A percentile compares a stretch with the other conserved stretches of the same genome.
Evolutionary conservation across 2,329 filamentous ascomycete genomes (phyloP).

Genomic region (Trichoderma cornu-damae): DNA sequence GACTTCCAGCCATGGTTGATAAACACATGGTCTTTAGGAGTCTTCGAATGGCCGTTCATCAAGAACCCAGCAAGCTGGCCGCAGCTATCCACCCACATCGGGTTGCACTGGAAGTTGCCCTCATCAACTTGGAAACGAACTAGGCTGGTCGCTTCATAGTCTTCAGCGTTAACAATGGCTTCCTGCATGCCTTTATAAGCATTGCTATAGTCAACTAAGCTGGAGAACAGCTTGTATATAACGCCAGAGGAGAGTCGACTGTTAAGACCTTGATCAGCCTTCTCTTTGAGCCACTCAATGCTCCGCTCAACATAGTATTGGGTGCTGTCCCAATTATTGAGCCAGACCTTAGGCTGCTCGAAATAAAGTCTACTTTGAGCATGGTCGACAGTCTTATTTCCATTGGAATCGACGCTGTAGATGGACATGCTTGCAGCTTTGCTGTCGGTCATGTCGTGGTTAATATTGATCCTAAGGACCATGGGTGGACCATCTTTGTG

Average conservation of each 20-base stretch:
- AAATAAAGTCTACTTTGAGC: slow-evolving; percentile 16
- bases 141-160: slow-evolving; percentile 10
- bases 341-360: slow-evolving; percentile 14
- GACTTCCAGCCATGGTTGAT: slow-evolving; percentile 51
- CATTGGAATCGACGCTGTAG: slow-evolving; percentile 27
- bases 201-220: slow-evolving; percentile 16
- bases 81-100: slow-evolving; percentile 18
- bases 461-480: background rate
- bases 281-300: slow-evolving; percentile 12
- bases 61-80: slow-evolving; percentile 43
- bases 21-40: slow-evolving; percentile 46
- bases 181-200: slow-evolving; percentile 19
- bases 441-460: background rate
- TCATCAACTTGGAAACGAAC: slow-evolving; percentile 17
- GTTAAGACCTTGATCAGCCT: slow-evolving; percentile 8
- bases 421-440: slow-evolving; percentile 1
- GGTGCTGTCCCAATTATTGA: slow-evolving; percentile 1
- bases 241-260: slow-evolving; percentile 14
- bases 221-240: slow-evolving; percentile 19
- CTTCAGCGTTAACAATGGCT: slow-evolving; percentile 8
- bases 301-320: slow-evolving; percentile 14
- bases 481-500: background rate
- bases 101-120: slow-evolving; percentile 17
- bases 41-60: slow-evolving; percentile 41
- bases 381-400: slow-evolving; percentile 28